Percentiles rank a stretch among this genome's conserved stretches.
phyloP scores from a whole-genome alignment of 257 asterid species.

The Solanum appendiculatum region DNA sequence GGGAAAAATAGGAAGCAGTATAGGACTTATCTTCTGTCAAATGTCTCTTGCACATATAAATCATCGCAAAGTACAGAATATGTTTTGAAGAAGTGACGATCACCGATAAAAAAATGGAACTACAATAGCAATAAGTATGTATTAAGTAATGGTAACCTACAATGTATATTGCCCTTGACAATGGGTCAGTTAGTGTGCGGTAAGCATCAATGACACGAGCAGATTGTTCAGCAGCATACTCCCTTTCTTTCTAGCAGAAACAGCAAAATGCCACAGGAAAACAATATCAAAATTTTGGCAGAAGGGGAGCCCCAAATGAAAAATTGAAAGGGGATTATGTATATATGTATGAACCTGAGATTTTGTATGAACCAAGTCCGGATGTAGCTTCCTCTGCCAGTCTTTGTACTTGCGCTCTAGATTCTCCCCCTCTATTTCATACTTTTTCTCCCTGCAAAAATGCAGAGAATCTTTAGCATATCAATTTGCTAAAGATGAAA shows the following conservation, averaged over 20 bases:
- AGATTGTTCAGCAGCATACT: constrained; percentile 93
- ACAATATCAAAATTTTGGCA: not conserved
- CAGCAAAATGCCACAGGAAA: not conserved
- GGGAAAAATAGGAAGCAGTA: not conserved
- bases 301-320: not conserved
- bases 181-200: constrained; percentile 67
- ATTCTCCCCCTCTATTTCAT: constrained; percentile 40
- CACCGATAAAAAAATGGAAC: not conserved
- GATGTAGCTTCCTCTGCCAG: constrained; percentile 99
- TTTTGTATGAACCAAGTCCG: constrained; percentile 89
- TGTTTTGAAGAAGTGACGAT: not conserved
- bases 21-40: not conserved
- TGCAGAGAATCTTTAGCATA: not conserved
- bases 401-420: constrained; percentile 76
- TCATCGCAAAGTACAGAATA: not conserved
- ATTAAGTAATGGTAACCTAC: constrained; percentile 33
- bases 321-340: not conserved
- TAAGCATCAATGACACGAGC: constrained; percentile 84
- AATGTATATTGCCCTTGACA: constrained; percentile 70
- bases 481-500: not conserved
- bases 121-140: not conserved
- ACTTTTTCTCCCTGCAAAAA: constrained; percentile 44
- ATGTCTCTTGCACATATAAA: not conserved
- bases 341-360: constrained; percentile 38
- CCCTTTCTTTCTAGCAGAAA: constrained; percentile 64